Conservation (phyloP, 805 yeast species). For the Metschnikowia cubensis region DNA sequence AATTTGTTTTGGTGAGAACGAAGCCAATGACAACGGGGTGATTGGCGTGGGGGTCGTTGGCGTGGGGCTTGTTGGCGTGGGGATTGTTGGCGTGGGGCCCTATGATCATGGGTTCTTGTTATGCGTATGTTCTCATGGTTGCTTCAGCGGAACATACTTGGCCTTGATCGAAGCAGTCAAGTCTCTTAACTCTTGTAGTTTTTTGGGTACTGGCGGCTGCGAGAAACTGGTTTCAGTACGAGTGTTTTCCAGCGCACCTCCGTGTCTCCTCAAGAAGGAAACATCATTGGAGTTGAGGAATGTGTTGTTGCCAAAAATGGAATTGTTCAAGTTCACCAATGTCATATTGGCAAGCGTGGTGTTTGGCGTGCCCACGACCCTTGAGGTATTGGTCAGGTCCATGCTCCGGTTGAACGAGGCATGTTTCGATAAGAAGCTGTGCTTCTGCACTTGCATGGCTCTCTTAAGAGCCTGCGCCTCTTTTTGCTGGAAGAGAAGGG, state of each 20-base stretch:
- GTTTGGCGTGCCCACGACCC: constrained; percentile 12
- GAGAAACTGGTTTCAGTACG: neutral
- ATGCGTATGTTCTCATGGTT: neutral
- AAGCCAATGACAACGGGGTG: too few relatives aligned
- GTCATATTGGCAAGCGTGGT: constrained; percentile 14
- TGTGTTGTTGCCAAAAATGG: constrained; percentile 14
- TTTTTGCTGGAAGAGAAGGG: too few relatives aligned
- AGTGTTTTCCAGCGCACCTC: neutral
- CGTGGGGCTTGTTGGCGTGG: too few relatives aligned
- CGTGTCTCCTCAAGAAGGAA: neutral
- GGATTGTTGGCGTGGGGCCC: too few relatives aligned
- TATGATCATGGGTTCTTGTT: too few relatives aligned
- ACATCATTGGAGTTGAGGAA: constrained; percentile 23
- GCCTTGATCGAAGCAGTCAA: constrained; percentile 26
- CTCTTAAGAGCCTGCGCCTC: constrained; percentile 24
- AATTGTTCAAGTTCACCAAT: constrained; percentile 15
- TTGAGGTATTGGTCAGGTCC: constrained; percentile 13
- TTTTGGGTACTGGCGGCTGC: constrained; percentile 18
- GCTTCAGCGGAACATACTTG: constrained; percentile 14
- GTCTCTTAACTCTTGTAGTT: constrained; percentile 23
- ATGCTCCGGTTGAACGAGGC: constrained; percentile 9
- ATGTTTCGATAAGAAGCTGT: constrained; percentile 34
- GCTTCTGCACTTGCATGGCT: constrained; percentile 28
- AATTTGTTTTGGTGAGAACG: neutral
- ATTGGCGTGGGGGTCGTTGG: too few relatives aligned